Conservation (phyloP, 169 alveolate species). For the Plasmodium gonderi region DNA sequence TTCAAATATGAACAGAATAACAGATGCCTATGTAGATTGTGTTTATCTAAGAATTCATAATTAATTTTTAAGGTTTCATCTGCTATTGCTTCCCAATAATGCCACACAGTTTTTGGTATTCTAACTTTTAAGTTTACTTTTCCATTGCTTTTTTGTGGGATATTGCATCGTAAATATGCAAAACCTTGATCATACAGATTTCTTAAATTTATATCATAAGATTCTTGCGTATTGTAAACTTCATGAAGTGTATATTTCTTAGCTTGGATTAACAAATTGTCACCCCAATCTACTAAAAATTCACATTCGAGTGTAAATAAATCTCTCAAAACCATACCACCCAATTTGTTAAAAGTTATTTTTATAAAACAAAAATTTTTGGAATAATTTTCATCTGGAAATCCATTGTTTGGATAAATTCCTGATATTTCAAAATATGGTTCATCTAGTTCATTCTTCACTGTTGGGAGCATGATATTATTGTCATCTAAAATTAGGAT, state of each 20-base stretch:
- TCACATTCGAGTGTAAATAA: conserved; percentile 81
- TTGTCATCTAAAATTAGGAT: conserved; percentile 47
- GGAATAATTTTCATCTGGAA: conserved; percentile 60
- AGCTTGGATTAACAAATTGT: conserved; percentile 79
- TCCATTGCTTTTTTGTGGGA: conserved; percentile 78
- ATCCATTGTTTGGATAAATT: conserved; percentile 75
- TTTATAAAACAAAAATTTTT: conserved; percentile 79
- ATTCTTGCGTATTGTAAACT: conserved; percentile 73
- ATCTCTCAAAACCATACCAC: conserved; percentile 81
- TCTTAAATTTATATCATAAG: conserved; percentile 75
- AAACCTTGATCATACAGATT: conserved; percentile 81
- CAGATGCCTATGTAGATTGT: conserved; percentile 31
- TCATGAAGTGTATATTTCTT: conserved; percentile 79
- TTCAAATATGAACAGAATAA: conserved; percentile 38
- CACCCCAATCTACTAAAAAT: conserved; percentile 84
- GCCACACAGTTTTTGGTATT: conserved; percentile 82
- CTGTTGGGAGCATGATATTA: conserved; percentile 51
- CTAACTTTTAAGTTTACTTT: conserved; percentile 78
- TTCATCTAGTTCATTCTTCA: conserved; percentile 75
- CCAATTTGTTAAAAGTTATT: conserved; percentile 77
- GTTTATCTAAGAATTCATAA: conserved; percentile 70
- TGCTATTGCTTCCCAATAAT: conserved; percentile 82
- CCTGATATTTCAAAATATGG: conserved; percentile 79
- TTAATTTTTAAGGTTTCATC: conserved; percentile 75
- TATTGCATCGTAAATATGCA: conserved; percentile 79